Percentiles rank a stretch among this genome's conserved stretches.
phyloP scores from a whole-genome alignment of 768 basidiomycete genomes.

The Suillus ampliporus region DNA sequence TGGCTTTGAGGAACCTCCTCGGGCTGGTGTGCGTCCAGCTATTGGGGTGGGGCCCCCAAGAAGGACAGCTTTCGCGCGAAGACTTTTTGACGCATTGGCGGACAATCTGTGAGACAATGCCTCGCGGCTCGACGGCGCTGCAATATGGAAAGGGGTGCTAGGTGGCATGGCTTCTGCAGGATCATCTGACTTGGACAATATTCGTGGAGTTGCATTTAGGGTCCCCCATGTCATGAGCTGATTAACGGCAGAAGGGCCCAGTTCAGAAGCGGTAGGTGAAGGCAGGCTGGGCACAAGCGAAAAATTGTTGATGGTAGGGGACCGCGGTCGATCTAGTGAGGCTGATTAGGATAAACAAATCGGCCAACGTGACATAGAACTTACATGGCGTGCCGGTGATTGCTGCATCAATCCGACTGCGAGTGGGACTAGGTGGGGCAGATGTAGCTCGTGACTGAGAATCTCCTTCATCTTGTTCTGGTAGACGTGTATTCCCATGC shows the following conservation, averaged over 20 bases:
- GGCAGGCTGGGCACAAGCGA: conserved; percentile 86
- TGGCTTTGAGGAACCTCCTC: conserved; percentile 40
- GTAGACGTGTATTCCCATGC: conserved; percentile 82
- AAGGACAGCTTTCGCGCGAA: conserved; percentile 77
- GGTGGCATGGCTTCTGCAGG: conserved; percentile 48
- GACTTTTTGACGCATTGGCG: conserved; percentile 77
- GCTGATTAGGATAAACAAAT: conserved; percentile 18
- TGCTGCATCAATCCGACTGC: conserved; percentile 90
- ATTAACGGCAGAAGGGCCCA: conserved; percentile 83
- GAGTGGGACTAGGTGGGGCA: conserved; percentile 86
- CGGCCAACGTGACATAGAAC: conserved; percentile 30
- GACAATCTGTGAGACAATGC: conserved; percentile 82
- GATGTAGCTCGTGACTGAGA: conserved; percentile 49
- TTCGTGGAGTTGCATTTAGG: conserved; percentile 87
- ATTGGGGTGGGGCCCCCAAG: conserved; percentile 46
- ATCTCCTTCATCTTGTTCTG: conserved; percentile 65
- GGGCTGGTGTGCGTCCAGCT: conserved; percentile 36
- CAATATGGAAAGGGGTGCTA: conserved; percentile 78
- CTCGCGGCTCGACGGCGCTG: conserved; percentile 81
- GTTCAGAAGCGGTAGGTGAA: conserved; percentile 81
- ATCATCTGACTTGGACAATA: conserved; percentile 71
- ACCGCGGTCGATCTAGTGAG: conserved; percentile 63
- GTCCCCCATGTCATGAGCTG: conserved; percentile 99
- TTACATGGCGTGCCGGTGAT: conserved; percentile 91
- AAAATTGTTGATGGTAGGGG: conserved; percentile 61